Percentiles rank a stretch among this genome's conserved stretches.
Evolutionary conservation across 495 filamentous ascomycete genomes (phyloP).

Genomic region (Cercophora sp.): DNA sequence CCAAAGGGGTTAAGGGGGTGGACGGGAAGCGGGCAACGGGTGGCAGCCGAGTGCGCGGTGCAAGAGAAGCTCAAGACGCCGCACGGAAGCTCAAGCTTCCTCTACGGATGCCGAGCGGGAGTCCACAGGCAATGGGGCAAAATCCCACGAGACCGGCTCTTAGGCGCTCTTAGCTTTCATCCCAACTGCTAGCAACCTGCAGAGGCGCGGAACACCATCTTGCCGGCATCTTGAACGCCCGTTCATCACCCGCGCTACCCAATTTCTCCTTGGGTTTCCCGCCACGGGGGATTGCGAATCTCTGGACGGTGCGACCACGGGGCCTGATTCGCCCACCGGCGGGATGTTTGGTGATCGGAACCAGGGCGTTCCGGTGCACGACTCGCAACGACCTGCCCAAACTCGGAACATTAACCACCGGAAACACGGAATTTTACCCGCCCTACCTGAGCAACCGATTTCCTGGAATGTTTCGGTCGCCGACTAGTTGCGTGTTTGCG

Average conservation of each 20-base stretch:
- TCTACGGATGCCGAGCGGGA: neutral
- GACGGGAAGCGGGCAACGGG: neutral
- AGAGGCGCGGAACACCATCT: constrained; percentile 14
- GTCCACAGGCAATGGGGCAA: neutral
- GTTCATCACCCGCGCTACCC: too few species aligned
- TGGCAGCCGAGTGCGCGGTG: neutral
- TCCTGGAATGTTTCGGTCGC: too few species aligned
- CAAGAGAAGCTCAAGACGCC: neutral
- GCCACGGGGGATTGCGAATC: too few species aligned
- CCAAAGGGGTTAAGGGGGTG: neutral
- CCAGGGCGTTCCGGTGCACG: constrained; percentile 3
- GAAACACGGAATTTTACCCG: too few species aligned
- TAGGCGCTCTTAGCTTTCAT: neutral
- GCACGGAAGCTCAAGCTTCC: constrained; percentile 9
- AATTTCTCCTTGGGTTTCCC: too few species aligned
- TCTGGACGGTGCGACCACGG: too few species aligned
- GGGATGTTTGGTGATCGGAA: too few species aligned
- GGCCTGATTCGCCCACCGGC: neutral
- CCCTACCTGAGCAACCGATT: too few species aligned
- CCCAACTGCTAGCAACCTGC: too few species aligned
- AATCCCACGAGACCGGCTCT: constrained; percentile 6
- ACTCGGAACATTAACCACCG: too few species aligned
- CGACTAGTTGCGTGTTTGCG: too few species aligned
- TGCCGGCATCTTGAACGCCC: constrained; percentile 9
- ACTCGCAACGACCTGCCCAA: constrained; percentile 3